Evolutionary conservation across 345 rosid species (phyloP), one percentile per base, ranked within the genome.

Genomic region (Sonneratia caseolaris): DNA sequence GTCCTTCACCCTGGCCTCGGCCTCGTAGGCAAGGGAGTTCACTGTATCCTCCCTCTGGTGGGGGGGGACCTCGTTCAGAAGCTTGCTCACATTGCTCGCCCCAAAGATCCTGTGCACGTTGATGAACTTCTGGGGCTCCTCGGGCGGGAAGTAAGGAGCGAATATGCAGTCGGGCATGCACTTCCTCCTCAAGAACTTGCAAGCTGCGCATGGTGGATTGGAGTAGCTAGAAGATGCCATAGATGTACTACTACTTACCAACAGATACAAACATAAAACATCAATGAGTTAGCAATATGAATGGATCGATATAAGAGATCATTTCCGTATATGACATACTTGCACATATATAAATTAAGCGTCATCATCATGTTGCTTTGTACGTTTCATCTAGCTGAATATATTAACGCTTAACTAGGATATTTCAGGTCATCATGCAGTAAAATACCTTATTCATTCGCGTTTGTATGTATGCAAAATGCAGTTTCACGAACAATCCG

Each of bases 31-130:
- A 1, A 85, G 86, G 35, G 86, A 85, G 70, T 81, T 83, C 68
- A 83, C 89, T 8, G 89, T 83, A 73, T 85, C 89, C 51, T 85
- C 86, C 76, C 89, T 78, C 71, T 83, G 89, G 76, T 81, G 83
- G 18, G 89, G 89, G 9, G 36, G 72, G 2, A 85, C 83, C 42
- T 85, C 89, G 35, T 81, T 80, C 37, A 85, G 79, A 27, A 85
- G 85, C 70, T 85, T 85, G 70, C 85, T 80, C 64, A 83, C 89
- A 21, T 85, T 85, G 80, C 89, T 85, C 16, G 89, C 89, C 3
- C 89, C 89, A 51, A 85, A 85, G 32, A 85, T 81, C 76, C 83
- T 81, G 82, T 85, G 89, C 37, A 85, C 89, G 68, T 82, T 82
- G 37, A 82, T 82, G 47, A 85, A 85, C 68, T 85, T 85, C 66